Evolutionary conservation across 306 rosid genomes (phyloP), one percentile per base, ranked within the genome.

Genomic region (Cicer arietinum): DNA sequence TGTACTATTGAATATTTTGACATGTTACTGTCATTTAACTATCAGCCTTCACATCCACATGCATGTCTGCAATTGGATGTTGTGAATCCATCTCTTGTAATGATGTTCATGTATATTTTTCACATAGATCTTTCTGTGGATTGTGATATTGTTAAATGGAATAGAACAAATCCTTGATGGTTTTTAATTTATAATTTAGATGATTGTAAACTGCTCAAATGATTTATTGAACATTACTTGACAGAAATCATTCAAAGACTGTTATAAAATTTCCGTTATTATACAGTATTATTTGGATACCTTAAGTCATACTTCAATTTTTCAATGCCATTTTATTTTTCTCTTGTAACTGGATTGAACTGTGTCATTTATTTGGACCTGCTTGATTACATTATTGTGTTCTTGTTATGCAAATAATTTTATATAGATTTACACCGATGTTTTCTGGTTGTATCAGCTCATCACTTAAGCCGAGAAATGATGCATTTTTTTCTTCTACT

Each of bases 1-100:
- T 47, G 7, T 53, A 41, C 51, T 53, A 56, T 62, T 41, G 52
- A 62, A 54, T 46, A 7, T 59, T 67, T 63, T 48, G 7, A 8
- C 64, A 57, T 66, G 69, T 30, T 44, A 64, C 74, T 63, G 45
- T 58, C 41, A 7, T 62, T 48, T 48, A 48, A 50, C 61, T 60
- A 61, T 4, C 1, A 8, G 1, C 42, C 44, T 43, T 30, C 45
- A 14, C 16, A 53, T 70, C 51, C 10, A 9, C 40, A 8, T 46
- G 43, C 35, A 7, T 46, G 46, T n/a, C 11, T 48, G 7, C 41
- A 54, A 10, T 53, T 51, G 53, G 62, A 40, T 39, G 40, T 71
- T 56, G 53, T 56, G 25, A 22, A 43, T 58, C 25, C 46, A 40
- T 44, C 45, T 8, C 10, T 11, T 12, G 20, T 6, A 58, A 42